phyloP scores from a whole-genome alignment of 495 filamentous ascomycete genomes.

The Sphaerosporella brunnea region DNA sequence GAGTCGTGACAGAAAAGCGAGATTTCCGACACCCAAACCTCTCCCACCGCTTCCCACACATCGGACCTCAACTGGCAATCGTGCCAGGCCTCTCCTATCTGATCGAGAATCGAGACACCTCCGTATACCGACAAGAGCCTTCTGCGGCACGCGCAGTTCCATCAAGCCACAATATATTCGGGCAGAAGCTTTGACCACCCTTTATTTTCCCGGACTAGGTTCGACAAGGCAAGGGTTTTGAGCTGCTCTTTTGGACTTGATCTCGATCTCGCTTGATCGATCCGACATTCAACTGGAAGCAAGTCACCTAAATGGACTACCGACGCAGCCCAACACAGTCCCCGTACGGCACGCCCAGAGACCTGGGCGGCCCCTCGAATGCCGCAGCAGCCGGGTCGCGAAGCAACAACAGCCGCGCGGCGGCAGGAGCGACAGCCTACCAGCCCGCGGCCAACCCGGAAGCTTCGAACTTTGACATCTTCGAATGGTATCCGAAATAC shows the following conservation, averaged over 20 bases:
- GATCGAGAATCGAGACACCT: neutral
- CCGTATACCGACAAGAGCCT: no score
- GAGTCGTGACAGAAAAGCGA: neutral
- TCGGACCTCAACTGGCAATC: neutral
- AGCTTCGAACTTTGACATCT: conserved; percentile 50
- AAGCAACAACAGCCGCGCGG: no score
- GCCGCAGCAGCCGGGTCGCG: neutral
- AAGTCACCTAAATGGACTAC: conserved; percentile 1
- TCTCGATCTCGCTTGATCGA: neutral
- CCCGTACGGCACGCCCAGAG: neutral
- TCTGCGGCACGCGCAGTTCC: neutral
- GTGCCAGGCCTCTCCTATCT: neutral
- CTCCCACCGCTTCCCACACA: neutral
- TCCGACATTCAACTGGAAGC: neutral
- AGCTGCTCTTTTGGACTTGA: neutral
- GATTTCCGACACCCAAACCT: neutral
- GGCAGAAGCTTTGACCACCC: conserved; percentile 7
- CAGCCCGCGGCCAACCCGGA: neutral
- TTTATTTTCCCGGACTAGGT: conserved; percentile 5
- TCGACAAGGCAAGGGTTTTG: conserved; percentile 1
- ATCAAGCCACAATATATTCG: neutral
- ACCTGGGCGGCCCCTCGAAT: neutral
- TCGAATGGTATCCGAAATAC: conserved; percentile 87
- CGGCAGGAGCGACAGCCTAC: no score
- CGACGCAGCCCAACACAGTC: conserved; percentile 2